Base-by-base conservation (phyloP, 1,284 basidiomycete species). In the Trichosporon coremiiforme region DNA sequence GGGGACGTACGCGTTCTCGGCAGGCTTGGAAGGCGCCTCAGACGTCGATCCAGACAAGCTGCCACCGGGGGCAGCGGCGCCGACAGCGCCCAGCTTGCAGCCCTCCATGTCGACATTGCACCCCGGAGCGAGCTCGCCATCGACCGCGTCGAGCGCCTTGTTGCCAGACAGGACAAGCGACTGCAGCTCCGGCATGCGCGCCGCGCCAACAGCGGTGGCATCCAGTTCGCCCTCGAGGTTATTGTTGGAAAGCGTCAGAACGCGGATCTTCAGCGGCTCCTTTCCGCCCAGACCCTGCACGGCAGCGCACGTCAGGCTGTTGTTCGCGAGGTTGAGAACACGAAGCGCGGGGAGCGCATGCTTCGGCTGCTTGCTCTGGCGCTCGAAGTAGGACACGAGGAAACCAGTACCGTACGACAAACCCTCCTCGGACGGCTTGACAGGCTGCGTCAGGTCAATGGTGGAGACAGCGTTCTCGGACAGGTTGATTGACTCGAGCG, bases 371-470 rank as follows among this genome's bases (percentile, higher is more conserved):
- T 71, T 76, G 5, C 72, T 71, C 22, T 69, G 72, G 8, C 82
- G 76, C 25, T 78, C 77, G 71, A 82, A 80, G 0, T 76, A 73
- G 1, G 79, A 79, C 13, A 78, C 74, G 33, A 82, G 75, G 74
- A 82, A 82, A 5, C 81, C 81, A 2, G 76, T 73, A 53, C 81
- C 81, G 70, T 82, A 82, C 17, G 74, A 70, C 36, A 81, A 68
- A 4, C 81, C 77, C 45, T 80, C 79, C 45, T 80, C 77, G 3
- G 79, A 78, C 3, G 83, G 81, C 33, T 74, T 75, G 60, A 79
- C 69, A 1, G 82, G 81, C 6, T 71, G 68, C 2, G 74, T 66
- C 66, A 81, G 76, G 64, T 78, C 77, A 62, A 84, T 45, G 0
- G 70, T 47, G 17, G 74, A 66, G 55, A 84, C 71, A n/a, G 66